These are phyloP conservation scores for Nadsonia commutata DNA, from an alignment of 1,139 yeast genomes.

Conservation along the genomic window DNA sequence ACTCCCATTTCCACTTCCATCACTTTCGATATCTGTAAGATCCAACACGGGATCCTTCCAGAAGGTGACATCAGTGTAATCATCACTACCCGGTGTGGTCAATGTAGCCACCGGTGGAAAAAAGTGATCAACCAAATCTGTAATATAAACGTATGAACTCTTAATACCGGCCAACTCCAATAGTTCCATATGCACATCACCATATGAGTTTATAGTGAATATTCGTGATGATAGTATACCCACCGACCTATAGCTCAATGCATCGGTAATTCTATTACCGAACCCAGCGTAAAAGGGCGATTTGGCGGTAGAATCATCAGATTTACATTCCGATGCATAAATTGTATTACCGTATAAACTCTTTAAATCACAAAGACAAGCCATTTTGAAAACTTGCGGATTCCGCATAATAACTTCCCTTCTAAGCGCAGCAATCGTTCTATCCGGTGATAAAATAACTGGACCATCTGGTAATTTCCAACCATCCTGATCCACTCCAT, in stretches of 20 bases:
- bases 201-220: slow-evolving; percentile 90
- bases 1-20: slow-evolving; percentile 15
- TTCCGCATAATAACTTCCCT: slow-evolving; percentile 87
- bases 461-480: slow-evolving; percentile 80
- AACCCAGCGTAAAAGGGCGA: slow-evolving; percentile 91
- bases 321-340: no score
- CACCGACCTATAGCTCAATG: slow-evolving; percentile 84
- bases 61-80: slow-evolving; percentile 72
- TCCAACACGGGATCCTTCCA: slow-evolving; percentile 78
- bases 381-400: slow-evolving; percentile 97
- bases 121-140: slow-evolving; percentile 91
- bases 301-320: slow-evolving; percentile 25
- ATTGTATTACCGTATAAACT: slow-evolving; percentile 38
- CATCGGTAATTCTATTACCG: slow-evolving; percentile 95
- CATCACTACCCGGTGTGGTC: slow-evolving; percentile 27
- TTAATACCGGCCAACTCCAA: slow-evolving; percentile 86
- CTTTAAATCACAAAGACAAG: slow-evolving; percentile 79
- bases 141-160: slow-evolving; percentile 76
- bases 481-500: slow-evolving; percentile 66
- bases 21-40: slow-evolving; percentile 38
- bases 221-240: slow-evolving; percentile 90
- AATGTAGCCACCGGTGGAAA: slow-evolving; percentile 67
- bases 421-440: slow-evolving; percentile 88
- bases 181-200: slow-evolving; percentile 95
- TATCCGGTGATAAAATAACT: slow-evolving; percentile 86